Conservation (phyloP, 345 rosid species). For the Noccaea bulbosa region DNA sequence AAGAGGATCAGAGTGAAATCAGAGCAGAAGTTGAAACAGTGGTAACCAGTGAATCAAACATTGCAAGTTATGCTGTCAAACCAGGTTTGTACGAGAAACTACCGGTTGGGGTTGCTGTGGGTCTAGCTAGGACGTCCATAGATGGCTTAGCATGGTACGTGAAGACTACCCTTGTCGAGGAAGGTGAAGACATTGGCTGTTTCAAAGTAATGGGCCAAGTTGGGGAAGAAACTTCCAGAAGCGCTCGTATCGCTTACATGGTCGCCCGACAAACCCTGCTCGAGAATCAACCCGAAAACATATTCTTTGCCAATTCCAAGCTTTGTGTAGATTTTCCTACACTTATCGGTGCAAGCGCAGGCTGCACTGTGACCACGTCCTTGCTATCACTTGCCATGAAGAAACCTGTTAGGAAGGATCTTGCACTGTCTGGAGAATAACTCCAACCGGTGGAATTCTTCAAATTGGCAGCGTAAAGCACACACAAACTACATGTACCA, state of each 20-base stretch:
- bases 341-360: slow-evolving; percentile 52
- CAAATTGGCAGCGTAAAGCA: slow-evolving; percentile 80
- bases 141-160: slow-evolving; percentile 93
- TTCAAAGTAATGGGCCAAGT: slow-evolving; percentile 81
- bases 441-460: slow-evolving; percentile 72
- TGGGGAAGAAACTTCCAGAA: slow-evolving; percentile 93
- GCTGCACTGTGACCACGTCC: slow-evolving; percentile 92
- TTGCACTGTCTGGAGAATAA: slow-evolving; percentile 89
- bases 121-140: slow-evolving; percentile 92
- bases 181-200: slow-evolving; percentile 75
- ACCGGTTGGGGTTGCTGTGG: slow-evolving; percentile 90
- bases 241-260: slow-evolving; percentile 87
- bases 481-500: not conserved
- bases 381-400: slow-evolving; percentile 79
- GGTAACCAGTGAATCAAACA: not conserved
- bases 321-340: slow-evolving; percentile 49
- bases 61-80: slow-evolving; percentile 56
- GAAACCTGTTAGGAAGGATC: slow-evolving; percentile 65
- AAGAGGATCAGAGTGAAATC: not conserved
- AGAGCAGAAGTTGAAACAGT: not conserved
- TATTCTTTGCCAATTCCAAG: slow-evolving; percentile 67
- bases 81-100: slow-evolving; percentile 76
- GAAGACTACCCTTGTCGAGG: slow-evolving; percentile 75
- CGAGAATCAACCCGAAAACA: slow-evolving; percentile 65
- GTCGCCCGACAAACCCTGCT: slow-evolving; percentile 68